Percentiles rank a stretch among this genome's conserved stretches.
Evolutionary conservation across 2,329 filamentous ascomycete genomes (phyloP).

Genomic region (Zymoseptoria tritici): DNA sequence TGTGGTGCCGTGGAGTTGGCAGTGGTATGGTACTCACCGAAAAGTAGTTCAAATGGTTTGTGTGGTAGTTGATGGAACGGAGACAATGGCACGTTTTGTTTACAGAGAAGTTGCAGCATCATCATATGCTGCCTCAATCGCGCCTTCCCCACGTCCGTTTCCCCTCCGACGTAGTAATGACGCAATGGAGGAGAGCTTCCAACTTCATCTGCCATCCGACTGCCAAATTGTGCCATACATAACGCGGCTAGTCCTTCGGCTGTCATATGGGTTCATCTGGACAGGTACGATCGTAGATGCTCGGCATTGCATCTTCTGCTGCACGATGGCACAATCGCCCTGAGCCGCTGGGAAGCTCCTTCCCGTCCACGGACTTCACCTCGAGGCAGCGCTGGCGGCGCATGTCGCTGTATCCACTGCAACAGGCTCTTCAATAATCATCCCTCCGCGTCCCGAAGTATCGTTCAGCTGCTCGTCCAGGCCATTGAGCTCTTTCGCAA

Average conservation of each 20-base stretch:
- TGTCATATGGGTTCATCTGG: background rate
- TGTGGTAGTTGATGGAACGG: background rate
- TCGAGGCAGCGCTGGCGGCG: too few relatives aligned
- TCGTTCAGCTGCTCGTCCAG: slow-evolving; percentile 4
- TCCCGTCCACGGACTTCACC: too few relatives aligned
- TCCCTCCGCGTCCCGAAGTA: slow-evolving; percentile 4
- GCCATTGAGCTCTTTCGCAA: slow-evolving; percentile 6
- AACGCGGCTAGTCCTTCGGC: background rate
- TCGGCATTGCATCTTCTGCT: background rate
- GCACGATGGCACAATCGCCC: background rate
- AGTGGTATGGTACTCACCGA: background rate
- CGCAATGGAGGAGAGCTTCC: background rate
- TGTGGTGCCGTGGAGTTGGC: too few relatives aligned
- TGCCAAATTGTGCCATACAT: background rate
- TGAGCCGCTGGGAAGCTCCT: too few relatives aligned
- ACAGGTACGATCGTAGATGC: background rate
- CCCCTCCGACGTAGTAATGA: background rate
- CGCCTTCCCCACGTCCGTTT: background rate
- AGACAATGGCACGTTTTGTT: background rate
- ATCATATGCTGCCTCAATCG: background rate
- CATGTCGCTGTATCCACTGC: too few relatives aligned
- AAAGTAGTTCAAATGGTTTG: background rate
- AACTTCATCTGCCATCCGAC: too few relatives aligned
- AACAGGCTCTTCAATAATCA: background rate
- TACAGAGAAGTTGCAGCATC: background rate